A percentile compares a stretch with the other conserved stretches of the same genome.
phyloP scores from a whole-genome alignment of 2,329 filamentous ascomycete species.

The Stylonectria norvegica region DNA sequence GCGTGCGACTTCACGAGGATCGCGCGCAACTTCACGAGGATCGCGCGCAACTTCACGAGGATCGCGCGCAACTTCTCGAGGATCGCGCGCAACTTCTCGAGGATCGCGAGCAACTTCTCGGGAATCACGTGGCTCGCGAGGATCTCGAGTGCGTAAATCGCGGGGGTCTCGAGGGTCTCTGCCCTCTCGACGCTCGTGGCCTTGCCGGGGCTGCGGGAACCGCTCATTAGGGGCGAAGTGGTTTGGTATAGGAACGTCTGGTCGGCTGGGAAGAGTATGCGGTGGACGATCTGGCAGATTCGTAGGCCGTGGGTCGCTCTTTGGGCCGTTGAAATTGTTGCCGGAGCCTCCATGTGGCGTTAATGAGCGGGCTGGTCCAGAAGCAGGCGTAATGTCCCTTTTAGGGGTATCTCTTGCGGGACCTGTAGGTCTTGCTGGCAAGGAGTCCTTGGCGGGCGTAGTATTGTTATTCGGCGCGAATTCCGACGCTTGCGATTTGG shows the following conservation, averaged over 20 bases:
- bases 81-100: slow-evolving; percentile 38
- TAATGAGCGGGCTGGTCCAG: slow-evolving; percentile 23
- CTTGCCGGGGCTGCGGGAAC: slow-evolving; percentile 40
- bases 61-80: slow-evolving; percentile 38
- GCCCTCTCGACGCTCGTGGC: slow-evolving; percentile 38
- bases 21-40: slow-evolving; percentile 33
- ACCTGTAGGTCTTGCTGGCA: slow-evolving; percentile 32
- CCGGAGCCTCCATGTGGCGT: slow-evolving; percentile 22
- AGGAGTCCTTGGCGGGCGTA: slow-evolving; percentile 28
- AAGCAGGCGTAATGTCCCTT: slow-evolving; percentile 18
- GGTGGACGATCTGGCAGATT: slow-evolving; percentile 37
- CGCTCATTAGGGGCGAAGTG: slow-evolving; percentile 47
- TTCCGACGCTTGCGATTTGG: slow-evolving; percentile 17
- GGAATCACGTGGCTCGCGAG: slow-evolving; percentile 21
- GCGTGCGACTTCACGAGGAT: slow-evolving; percentile 16
- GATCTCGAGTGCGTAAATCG: slow-evolving; percentile 17
- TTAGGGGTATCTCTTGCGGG: slow-evolving; percentile 25
- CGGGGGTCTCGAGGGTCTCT: slow-evolving; percentile 36
- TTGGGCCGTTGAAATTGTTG: slow-evolving; percentile 17
- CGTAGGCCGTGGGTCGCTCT: slow-evolving; percentile 31
- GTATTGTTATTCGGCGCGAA: slow-evolving; percentile 7
- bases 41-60: slow-evolving; percentile 33
- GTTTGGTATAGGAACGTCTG: slow-evolving; percentile 54
- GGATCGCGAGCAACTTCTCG: slow-evolving; percentile 33
- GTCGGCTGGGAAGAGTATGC: slow-evolving; percentile 52